These are phyloP conservation scores for Apium graveolens DNA, from an alignment of 129 eudicot genomes.

Conservation along the genomic window DNA sequence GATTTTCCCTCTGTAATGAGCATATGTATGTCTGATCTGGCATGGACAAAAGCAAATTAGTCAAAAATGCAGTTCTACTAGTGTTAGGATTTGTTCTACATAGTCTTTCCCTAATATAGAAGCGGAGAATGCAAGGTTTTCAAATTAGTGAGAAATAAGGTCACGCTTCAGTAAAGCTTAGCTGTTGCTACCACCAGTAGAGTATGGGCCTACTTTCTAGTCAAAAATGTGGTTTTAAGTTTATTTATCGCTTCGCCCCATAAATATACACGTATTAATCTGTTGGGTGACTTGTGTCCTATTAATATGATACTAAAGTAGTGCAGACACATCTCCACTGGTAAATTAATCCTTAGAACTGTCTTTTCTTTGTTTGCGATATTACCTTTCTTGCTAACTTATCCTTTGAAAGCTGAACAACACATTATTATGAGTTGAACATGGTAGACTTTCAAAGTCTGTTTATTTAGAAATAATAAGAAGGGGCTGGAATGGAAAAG, in stretches of 20 bases:
- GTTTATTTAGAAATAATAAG: background rate
- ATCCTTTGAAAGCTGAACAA: no score
- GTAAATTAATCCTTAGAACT: background rate
- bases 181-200: background rate
- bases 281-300: background rate
- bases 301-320: background rate
- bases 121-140: background rate
- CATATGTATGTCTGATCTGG: background rate
- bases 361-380: background rate
- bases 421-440: background rate
- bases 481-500: no score
- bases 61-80: background rate
- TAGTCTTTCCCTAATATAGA: background rate
- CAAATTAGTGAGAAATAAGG: background rate
- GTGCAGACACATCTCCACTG: background rate
- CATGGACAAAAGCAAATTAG: background rate
- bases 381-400: no score
- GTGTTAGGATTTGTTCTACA: background rate
- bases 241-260: background rate
- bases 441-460: background rate
- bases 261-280: background rate
- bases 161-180: background rate
- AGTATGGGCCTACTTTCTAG: background rate
- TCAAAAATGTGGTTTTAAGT: background rate
- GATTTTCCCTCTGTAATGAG: background rate